Evolutionary conservation across 257 asterid genomes (phyloP).

Genomic region (Penstemon barbatus): DNA sequence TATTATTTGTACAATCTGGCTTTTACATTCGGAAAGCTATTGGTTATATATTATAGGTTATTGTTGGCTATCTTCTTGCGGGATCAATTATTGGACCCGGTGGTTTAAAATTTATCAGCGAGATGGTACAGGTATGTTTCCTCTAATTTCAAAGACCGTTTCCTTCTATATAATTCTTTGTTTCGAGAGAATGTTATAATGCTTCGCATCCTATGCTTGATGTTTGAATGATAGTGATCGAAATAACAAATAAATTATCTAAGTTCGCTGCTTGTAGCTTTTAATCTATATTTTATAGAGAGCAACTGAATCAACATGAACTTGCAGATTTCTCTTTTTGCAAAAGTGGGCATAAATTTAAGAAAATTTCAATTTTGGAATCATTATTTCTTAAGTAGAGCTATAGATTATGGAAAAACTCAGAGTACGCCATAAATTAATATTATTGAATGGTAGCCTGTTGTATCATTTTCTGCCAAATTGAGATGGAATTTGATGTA

Average conservation of each 20-base stretch:
- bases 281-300: too few species aligned
- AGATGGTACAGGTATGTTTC: slow-evolving; percentile 86
- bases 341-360: too few species aligned
- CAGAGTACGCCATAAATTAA: too few species aligned
- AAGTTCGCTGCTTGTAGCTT: not conserved
- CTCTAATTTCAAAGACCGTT: slow-evolving; percentile 16
- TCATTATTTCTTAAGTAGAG: too few species aligned
- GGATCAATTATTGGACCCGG: slow-evolving; percentile 98
- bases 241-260: slow-evolving; percentile 13
- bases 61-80: slow-evolving; percentile 94
- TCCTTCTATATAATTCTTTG: slow-evolving; percentile 14
- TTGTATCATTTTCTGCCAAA: too few species aligned
- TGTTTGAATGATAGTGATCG: slow-evolving; percentile 21
- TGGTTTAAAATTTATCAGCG: slow-evolving; percentile 84
- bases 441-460: too few species aligned
- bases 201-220: not conserved
- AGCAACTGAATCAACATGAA: too few species aligned
- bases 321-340: too few species aligned
- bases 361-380: too few species aligned
- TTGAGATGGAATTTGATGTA: too few species aligned
- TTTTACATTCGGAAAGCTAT: slow-evolving; percentile 15
- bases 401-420: too few species aligned
- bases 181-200: not conserved
- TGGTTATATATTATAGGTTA: slow-evolving; percentile 52
- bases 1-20: slow-evolving; percentile 24